phyloP scores from a whole-genome alignment of 1,284 basidiomycete genomes.

The Microbotryum silenes-acaulis region DNA sequence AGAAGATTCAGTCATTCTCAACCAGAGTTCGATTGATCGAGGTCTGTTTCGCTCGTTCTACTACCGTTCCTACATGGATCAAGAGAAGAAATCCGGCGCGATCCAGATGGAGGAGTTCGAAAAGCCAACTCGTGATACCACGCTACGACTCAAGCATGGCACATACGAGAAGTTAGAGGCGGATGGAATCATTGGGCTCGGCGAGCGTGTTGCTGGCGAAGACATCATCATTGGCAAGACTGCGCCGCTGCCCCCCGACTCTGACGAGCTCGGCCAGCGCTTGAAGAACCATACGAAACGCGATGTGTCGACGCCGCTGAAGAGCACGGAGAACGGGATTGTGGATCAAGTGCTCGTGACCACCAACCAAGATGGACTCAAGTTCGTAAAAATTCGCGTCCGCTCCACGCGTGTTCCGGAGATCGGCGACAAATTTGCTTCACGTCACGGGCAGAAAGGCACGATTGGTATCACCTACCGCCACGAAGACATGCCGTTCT shows the following conservation, averaged over 20 bases:
- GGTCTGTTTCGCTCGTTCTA: conserved; percentile 98
- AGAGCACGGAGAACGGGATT: conserved; percentile 95
- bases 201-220: conserved; percentile 89
- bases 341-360: conserved; percentile 97
- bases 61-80: conserved; percentile 84
- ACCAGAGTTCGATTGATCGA: conserved; percentile 95
- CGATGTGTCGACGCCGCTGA: conserved; percentile 94
- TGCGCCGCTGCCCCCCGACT: conserved; percentile 90
- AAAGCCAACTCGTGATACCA: conserved; percentile 88
- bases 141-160: conserved; percentile 93
- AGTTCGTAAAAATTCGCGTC: conserved; percentile 97
- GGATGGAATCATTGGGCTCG: conserved; percentile 90
- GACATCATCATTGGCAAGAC: conserved; percentile 99
- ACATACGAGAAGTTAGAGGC: conserved; percentile 98
- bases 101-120: conserved; percentile 93
- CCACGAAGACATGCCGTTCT: conserved; percentile 99
- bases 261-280: conserved; percentile 91
- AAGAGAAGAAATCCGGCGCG: conserved; percentile 93
- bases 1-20: conserved; percentile 99
- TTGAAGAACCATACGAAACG: conserved; percentile 82
- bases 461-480: conserved; percentile 98
- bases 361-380: conserved; percentile 89
- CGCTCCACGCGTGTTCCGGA: conserved; percentile 92
- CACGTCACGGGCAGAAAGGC: conserved; percentile 98
- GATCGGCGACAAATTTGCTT: conserved; percentile 98